phyloP scores from a whole-genome alignment of 805 yeast species.

The Candida ipomoeae region DNA sequence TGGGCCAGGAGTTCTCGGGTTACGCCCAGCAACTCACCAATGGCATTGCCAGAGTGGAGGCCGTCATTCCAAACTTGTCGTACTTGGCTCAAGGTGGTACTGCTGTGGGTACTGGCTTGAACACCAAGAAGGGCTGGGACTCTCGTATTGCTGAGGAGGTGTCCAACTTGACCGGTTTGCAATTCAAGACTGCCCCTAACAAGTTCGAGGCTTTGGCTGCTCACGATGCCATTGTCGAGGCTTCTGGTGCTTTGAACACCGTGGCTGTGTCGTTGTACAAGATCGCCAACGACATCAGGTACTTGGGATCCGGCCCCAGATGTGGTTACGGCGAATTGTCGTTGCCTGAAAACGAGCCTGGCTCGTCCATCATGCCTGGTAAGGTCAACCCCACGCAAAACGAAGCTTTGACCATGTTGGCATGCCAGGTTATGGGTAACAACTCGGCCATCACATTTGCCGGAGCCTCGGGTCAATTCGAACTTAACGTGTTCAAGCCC shows the following conservation, averaged over 20 bases:
- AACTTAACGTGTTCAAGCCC: slow-evolving; percentile 97
- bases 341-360: slow-evolving; percentile 98
- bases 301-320: slow-evolving; percentile 98
- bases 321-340: slow-evolving; percentile 97
- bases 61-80: slow-evolving; percentile 68
- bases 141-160: slow-evolving; percentile 83
- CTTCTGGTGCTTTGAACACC: slow-evolving; percentile 95
- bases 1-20: slow-evolving; percentile 97
- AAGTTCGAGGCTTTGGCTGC: slow-evolving; percentile 99
- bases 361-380: slow-evolving; percentile 99
- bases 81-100: slow-evolving; percentile 98
- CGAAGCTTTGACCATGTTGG: slow-evolving; percentile 98
- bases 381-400: slow-evolving; percentile 99
- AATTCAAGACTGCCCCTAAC: slow-evolving; percentile 94
- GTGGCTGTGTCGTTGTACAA: slow-evolving; percentile 90
- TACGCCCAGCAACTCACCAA: slow-evolving; percentile 90
- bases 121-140: slow-evolving; percentile 89
- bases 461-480: slow-evolving; percentile 98
- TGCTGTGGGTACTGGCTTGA: slow-evolving; percentile 98
- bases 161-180: slow-evolving; percentile 78
- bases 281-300: slow-evolving; percentile 97
- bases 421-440: slow-evolving; percentile 97
- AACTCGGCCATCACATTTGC: slow-evolving; percentile 92
- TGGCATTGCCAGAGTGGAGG: slow-evolving; percentile 85
- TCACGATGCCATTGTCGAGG: slow-evolving; percentile 97